Conservation (phyloP, 768 basidiomycete species). For the Pilatotrama ljubarskyi region DNA sequence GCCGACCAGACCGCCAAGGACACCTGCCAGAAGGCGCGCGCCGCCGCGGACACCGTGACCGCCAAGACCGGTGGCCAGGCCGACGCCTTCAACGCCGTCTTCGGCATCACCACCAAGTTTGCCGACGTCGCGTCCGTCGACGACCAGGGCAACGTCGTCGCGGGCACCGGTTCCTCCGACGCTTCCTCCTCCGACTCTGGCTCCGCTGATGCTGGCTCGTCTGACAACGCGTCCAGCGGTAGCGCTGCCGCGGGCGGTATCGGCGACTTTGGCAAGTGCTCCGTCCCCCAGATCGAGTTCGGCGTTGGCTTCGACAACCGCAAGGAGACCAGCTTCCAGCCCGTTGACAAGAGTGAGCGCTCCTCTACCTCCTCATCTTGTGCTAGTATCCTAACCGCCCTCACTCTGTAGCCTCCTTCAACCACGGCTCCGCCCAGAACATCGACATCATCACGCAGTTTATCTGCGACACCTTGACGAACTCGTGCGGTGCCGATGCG, state of each 20-base stretch:
- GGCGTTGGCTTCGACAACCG: constrained; percentile 54
- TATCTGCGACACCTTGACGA: constrained; percentile 57
- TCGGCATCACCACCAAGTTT: constrained; percentile 59
- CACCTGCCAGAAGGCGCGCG: constrained; percentile 45
- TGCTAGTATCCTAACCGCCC: neutral
- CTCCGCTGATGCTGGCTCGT: neutral
- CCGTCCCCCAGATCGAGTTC: constrained; percentile 56
- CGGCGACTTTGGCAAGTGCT: constrained; percentile 54
- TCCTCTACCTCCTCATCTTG: neutral
- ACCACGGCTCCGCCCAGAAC: constrained; percentile 61
- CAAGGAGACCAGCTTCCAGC: constrained; percentile 55
- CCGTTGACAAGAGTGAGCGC: constrained; percentile 44
- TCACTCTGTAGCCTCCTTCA: constrained; percentile 40
- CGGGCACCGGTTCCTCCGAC: constrained; percentile 26
- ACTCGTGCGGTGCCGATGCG: constrained; percentile 54
- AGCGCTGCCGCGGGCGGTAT: constrained; percentile 22
- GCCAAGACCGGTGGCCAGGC: constrained; percentile 51
- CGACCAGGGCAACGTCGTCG: constrained; percentile 42
- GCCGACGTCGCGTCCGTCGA: constrained; percentile 43
- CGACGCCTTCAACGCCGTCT: constrained; percentile 61
- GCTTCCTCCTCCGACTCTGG: neutral
- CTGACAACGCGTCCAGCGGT: constrained; percentile 16
- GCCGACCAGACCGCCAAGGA: constrained; percentile 54
- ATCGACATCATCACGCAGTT: constrained; percentile 59
- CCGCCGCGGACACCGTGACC: constrained; percentile 27